Evolutionary conservation across 805 yeast genomes (phyloP).

Genomic region (Cyberlindnera euphorbiiphila): DNA sequence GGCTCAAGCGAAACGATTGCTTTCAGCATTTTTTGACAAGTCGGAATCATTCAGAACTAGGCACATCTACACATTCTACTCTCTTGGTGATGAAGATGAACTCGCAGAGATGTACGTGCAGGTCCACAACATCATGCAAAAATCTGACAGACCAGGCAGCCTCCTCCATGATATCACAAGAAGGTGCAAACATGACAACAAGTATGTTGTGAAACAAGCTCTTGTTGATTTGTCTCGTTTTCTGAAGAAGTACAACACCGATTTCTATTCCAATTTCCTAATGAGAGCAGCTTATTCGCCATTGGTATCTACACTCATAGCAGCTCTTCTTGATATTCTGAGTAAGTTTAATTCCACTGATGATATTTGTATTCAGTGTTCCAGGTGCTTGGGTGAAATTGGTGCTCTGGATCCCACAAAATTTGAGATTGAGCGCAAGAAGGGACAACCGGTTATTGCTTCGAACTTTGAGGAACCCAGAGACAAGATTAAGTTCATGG

Average conservation of each 20-base stretch:
- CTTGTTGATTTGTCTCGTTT: conserved; percentile 58
- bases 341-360: conserved; percentile 49
- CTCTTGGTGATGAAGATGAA: conserved; percentile 44
- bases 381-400: conserved; percentile 66
- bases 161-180: conserved; percentile 50
- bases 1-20: conserved; percentile 46
- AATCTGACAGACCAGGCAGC: conserved; percentile 31
- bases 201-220: conserved; percentile 69
- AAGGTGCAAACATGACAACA: conserved; percentile 58
- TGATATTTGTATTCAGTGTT: conserved; percentile 54
- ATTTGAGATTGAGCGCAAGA: conserved; percentile 40
- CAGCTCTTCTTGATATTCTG: conserved; percentile 53
- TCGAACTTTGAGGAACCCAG: conserved; percentile 57
- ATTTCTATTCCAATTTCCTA: conserved; percentile 44
- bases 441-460: conserved; percentile 45
- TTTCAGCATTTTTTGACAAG: conserved; percentile 36
- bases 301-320: conserved; percentile 42
- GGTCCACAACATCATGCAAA: conserved; percentile 28
- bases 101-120: conserved; percentile 32
- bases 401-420: conserved; percentile 73
- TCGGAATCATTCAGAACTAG: conserved; percentile 33
- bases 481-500: conserved; percentile 65
- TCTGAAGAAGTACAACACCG: conserved; percentile 46
- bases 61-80: conserved; percentile 50
- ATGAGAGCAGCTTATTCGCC: conserved; percentile 31